Conservation (phyloP, 1,139 yeast species). For the Debaryomyces fabryi region DNA sequence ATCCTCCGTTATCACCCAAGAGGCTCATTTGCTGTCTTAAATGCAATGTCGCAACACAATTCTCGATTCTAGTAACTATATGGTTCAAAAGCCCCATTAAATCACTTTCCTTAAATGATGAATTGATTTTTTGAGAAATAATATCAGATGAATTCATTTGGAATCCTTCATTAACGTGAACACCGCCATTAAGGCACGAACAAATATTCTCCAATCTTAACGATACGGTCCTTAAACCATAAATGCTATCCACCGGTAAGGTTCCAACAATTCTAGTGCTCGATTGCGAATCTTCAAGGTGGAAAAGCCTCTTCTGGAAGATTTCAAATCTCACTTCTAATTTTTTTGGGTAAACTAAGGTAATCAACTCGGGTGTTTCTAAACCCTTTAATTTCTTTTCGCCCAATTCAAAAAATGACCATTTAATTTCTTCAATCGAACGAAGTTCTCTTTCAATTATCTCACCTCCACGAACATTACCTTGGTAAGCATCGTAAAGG, state of each 20-base stretch:
- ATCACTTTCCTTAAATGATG: constrained; percentile 38
- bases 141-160: constrained; percentile 29
- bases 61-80: constrained; percentile 65
- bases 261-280: constrained; percentile 40
- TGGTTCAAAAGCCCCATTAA: constrained; percentile 58
- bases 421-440: constrained; percentile 69
- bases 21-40: constrained; percentile 37
- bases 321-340: constrained; percentile 61
- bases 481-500: constrained; percentile 60
- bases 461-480: constrained; percentile 61
- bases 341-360: constrained; percentile 72
- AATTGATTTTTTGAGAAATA: constrained; percentile 24
- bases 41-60: constrained; percentile 43
- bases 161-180: constrained; percentile 30
- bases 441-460: constrained; percentile 69
- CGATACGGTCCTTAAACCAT: constrained; percentile 51
- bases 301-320: constrained; percentile 33
- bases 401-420: constrained; percentile 72
- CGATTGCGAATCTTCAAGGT: constrained; percentile 19
- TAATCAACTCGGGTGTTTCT: constrained; percentile 88
- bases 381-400: constrained; percentile 90
- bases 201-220: constrained; percentile 54
- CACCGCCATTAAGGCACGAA: constrained; percentile 37
- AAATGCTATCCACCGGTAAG: constrained; percentile 46
- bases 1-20: constrained; percentile 27